phyloP scores from a whole-genome alignment of 2,329 filamentous ascomycete genomes.

The Cadophora sp. region DNA sequence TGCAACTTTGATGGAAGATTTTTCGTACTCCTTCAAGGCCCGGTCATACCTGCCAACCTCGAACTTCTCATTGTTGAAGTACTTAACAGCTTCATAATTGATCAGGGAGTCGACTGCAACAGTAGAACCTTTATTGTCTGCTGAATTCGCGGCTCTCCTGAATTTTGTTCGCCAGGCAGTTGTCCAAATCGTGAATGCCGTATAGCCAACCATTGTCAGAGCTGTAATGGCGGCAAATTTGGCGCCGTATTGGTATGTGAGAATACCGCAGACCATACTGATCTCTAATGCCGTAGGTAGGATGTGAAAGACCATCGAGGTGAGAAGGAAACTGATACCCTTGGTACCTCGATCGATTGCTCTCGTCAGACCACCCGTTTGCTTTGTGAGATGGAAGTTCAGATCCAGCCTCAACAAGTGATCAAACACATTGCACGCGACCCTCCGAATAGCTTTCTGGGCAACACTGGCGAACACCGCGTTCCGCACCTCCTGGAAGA shows the following conservation, averaged over 20 bases:
- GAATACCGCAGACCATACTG: constrained; percentile 90
- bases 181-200: constrained; percentile 95
- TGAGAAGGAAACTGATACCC: constrained; percentile 95
- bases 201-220: constrained; percentile 90
- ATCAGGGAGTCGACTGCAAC: constrained; percentile 96
- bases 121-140: constrained; percentile 93
- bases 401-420: constrained; percentile 89
- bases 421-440: constrained; percentile 90
- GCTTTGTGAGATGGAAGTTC: constrained; percentile 91
- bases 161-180: constrained; percentile 98
- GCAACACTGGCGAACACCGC: constrained; percentile 96
- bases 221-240: constrained; percentile 92
- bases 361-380: constrained; percentile 91
- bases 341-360: constrained; percentile 98
- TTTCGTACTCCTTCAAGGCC: constrained; percentile 85
- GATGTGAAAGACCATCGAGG: constrained; percentile 98
- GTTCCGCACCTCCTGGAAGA: constrained; percentile 94
- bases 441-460: constrained; percentile 92
- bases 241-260: constrained; percentile 94
- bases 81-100: constrained; percentile 99
- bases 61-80: constrained; percentile 98
- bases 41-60: constrained; percentile 91
- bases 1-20: constrained; percentile 94
- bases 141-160: constrained; percentile 90
- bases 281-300: constrained; percentile 94